Conservation (phyloP, 2,329 filamentous ascomycete species). For the Microdochium trichocladiopsis region DNA sequence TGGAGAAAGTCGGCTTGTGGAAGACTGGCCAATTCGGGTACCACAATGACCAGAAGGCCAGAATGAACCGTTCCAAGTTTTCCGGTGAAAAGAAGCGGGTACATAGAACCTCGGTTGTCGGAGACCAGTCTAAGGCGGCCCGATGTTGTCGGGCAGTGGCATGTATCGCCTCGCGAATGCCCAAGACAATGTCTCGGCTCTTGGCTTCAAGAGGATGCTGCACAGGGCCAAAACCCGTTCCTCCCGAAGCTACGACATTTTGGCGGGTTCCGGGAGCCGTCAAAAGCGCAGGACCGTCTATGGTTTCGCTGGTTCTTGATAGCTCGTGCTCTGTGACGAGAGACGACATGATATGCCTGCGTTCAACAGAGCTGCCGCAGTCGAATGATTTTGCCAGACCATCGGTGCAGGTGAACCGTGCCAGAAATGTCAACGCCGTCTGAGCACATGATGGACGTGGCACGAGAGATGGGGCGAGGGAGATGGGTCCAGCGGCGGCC, state of each 20-base stretch:
- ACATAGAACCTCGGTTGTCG: neutral
- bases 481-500: neutral
- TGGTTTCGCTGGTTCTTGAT: too few relatives aligned
- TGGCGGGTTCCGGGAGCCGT: too few relatives aligned
- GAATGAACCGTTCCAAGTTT: constrained; percentile 13
- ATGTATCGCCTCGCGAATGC: neutral
- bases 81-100: constrained; percentile 11
- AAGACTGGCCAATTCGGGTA: constrained; percentile 20
- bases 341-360: neutral
- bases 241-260: neutral
- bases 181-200: neutral
- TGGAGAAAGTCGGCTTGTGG: constrained; percentile 16
- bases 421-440: neutral
- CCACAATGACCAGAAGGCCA: constrained; percentile 19
- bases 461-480: neutral
- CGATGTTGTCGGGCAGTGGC: neutral
- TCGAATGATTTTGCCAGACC: constrained; percentile 1
- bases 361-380: neutral
- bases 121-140: neutral
- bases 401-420: neutral
- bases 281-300: too few relatives aligned
- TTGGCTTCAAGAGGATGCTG: neutral
- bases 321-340: too few relatives aligned
- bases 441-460: neutral
- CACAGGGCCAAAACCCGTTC: neutral